phyloP scores from a whole-genome alignment of 2,329 filamentous ascomycete genomes.

The Setomelanomma holmii region DNA sequence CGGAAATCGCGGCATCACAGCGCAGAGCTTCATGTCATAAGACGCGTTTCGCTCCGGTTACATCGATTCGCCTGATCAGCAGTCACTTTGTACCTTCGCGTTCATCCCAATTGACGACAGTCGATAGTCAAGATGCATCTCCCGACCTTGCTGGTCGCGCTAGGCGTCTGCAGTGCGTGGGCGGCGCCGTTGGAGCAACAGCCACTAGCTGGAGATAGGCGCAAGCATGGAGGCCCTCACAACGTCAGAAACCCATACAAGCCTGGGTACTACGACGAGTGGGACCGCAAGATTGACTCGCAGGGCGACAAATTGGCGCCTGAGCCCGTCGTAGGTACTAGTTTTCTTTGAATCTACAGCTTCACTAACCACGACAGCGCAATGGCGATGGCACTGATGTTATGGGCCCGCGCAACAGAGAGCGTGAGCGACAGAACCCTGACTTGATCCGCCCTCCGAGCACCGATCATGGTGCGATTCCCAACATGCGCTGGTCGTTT shows the following conservation, averaged over 20 bases:
- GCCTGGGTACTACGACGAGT: constrained; percentile 66
- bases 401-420: constrained; percentile 72
- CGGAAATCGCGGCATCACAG: constrained; percentile 34
- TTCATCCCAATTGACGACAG: constrained; percentile 16
- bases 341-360: background rate
- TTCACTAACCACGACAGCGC: constrained; percentile 32
- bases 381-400: constrained; percentile 69
- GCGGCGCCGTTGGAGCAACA: constrained; percentile 47
- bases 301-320: constrained; percentile 68
- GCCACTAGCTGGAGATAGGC: constrained; percentile 40
- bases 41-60: constrained; percentile 3
- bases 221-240: constrained; percentile 34
- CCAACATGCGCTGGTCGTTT: constrained; percentile 73
- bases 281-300: constrained; percentile 68
- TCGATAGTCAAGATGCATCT: constrained; percentile 37
- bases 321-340: constrained; percentile 57
- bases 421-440: constrained; percentile 72
- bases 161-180: constrained; percentile 33
- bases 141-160: constrained; percentile 36
- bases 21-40: constrained; percentile 1
- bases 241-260: constrained; percentile 60
- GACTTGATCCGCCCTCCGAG: constrained; percentile 75
- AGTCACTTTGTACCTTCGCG: background rate
- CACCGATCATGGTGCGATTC: constrained; percentile 74
- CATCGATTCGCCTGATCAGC: background rate